Conservation (phyloP, 352 stramenopile species). For the Thalassiosira gravida region DNA sequence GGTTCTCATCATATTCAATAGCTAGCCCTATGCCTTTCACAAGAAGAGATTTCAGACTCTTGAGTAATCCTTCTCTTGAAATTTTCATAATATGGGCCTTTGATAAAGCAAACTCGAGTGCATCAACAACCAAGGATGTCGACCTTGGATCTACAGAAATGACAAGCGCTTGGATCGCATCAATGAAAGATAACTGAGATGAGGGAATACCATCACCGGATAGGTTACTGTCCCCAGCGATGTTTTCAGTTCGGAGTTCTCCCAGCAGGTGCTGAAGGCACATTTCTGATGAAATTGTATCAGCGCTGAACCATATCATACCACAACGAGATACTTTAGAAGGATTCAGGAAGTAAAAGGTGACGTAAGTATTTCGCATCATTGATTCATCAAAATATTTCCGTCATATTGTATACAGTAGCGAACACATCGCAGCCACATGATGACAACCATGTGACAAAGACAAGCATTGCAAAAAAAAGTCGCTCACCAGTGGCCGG, state of each 20-base stretch:
- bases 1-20: constrained; percentile 98
- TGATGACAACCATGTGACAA: too few relatives aligned
- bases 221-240: constrained; percentile 71
- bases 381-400: too few relatives aligned
- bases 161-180: constrained; percentile 77
- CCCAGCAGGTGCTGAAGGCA: constrained; percentile 77
- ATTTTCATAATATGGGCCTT: constrained; percentile 96
- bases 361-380: too few relatives aligned
- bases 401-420: too few relatives aligned
- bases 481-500: constrained; percentile 98
- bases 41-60: constrained; percentile 96
- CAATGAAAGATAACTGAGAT: constrained; percentile 84
- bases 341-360: too few relatives aligned
- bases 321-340: constrained; percentile 99
- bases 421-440: too few relatives aligned
- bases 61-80: constrained; percentile 91
- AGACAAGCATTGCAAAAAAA: too few relatives aligned
- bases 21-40: constrained; percentile 91
- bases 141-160: constrained; percentile 70
- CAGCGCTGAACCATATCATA: constrained; percentile 99
- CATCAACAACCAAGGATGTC: constrained; percentile 89
- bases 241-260: constrained; percentile 63
- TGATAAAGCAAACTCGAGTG: constrained; percentile 91
- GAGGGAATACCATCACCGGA: constrained; percentile 75
- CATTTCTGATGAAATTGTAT: constrained; percentile 95